phyloP scores from a whole-genome alignment of 2,329 filamentous ascomycete species.

The Sporothrix pseudoabietina region DNA sequence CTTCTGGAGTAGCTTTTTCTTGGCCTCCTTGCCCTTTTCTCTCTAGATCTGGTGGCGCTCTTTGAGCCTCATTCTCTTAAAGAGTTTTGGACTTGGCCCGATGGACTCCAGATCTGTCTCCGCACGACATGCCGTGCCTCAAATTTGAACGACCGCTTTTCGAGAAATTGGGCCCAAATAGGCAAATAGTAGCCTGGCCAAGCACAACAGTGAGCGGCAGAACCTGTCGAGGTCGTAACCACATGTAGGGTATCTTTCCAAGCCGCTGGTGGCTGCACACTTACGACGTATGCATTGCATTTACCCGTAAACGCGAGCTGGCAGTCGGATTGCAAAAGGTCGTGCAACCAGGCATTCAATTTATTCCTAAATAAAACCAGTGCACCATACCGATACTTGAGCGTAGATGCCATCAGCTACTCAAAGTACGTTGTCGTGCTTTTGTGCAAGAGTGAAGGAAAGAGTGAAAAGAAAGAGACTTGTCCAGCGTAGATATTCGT shows the following conservation, averaged over 20 bases:
- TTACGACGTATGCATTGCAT: neutral
- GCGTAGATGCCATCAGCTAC: no score
- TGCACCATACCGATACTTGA: neutral
- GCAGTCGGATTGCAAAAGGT: neutral
- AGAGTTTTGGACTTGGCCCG: neutral
- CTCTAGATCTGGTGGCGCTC: neutral
- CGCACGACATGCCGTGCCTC: neutral
- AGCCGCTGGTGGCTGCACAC: neutral
- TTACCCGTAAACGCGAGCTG: neutral
- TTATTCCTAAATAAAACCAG: neutral
- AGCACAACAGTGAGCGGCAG: neutral
- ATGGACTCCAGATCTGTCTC: neutral
- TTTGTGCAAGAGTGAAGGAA: no score
- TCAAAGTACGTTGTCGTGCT: no score
- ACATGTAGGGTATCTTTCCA: neutral
- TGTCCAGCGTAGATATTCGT: neutral
- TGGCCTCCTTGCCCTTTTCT: conserved; percentile 15
- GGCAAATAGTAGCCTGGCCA: neutral
- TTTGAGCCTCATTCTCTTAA: neutral
- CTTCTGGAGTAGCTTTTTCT: conserved; percentile 12
- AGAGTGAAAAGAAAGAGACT: neutral
- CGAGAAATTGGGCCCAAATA: neutral
- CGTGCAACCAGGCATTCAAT: neutral
- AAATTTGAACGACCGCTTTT: neutral
- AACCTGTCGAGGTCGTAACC: neutral